Base-by-base conservation (phyloP, 2,329 filamentous ascomycete species). In the Pseudocercospora pini-densiflorae region DNA sequence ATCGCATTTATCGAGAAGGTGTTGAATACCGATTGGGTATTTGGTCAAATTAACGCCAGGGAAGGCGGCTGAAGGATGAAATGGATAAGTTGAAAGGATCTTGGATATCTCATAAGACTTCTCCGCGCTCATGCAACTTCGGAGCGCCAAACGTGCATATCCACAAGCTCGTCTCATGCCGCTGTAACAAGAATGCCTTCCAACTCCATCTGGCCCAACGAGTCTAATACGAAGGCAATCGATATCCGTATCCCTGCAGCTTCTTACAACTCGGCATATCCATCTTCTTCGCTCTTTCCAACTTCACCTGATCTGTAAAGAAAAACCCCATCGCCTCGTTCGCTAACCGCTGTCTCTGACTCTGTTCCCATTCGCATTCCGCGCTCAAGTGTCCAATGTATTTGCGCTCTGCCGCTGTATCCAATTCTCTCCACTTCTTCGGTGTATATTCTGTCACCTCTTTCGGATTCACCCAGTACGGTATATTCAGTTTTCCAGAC, bases 261-360 rank as follows among this genome's bases (percentile, higher is more conserved):
- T 82, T 83, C 73, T 81, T 81, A 77, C 89, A 91, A 71, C 81
- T 86, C 77, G 83, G 84, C 82, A 88, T 84, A 54, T 86, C 81
- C 84, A 90, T 84, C 23, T 81, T 81, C 66, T 85, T 81, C 31
- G 94, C 94, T 65, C 88, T 79, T 68, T 89, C 87, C 88, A 97
- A 88, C 83, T 93, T 93, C 68, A 90, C 89, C 61, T 88, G 84
- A 74, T 97, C 93, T 63, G 89, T 88, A 78, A 88, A 93, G 76
- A 97, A 93, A 91, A 93, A 97, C 3, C 94, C 94, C 73, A 91
- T 88, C 0, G 94, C 93, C 57, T 92, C 90, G 70, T 97, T 89
- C 68, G 89, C 83, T 79, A 93, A 83, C 70, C 88, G 84, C 75
- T 89, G 86, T 78, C 90, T 86, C 60, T 86, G 82, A 57, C 86